Base-by-base conservation (phyloP, 495 filamentous ascomycete species). In the Aspergillus saccharolyticus region DNA sequence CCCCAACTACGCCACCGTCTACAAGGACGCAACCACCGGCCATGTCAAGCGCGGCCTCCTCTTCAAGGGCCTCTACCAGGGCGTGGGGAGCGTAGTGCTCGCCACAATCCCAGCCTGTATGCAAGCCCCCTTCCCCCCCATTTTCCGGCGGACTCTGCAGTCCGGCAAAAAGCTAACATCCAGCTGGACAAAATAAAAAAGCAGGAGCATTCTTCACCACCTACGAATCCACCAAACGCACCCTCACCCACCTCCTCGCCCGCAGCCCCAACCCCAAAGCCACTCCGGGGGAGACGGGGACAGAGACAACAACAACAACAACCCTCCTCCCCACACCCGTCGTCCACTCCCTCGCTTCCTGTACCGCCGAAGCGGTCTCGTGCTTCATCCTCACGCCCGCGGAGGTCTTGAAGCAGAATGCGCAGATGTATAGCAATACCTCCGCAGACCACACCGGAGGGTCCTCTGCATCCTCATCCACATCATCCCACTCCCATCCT, bases 341-440 rank as follows among this genome's bases (percentile, higher is more conserved):
- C 12, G 78, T 88, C 52, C 85, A 95, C 63, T 78, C 84, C 44
- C 65, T 83, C 30, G 86, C 91, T 22, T 94, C 90, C 15, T 85
- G 83, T 5, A 69, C 80, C 21, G 91, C 83, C 0, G 91, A 96
- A 66, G 79, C 89, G 54, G 88, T 90, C 3, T 90, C 89, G 5
- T 96, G 92, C 66, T 73, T 86, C 24, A 87, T 97, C 51, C 80
- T 96, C 43, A 93, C 91, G 0, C 92, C 92, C 0, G 88, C 91
- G 42, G 91, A 97, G 68, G 89, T 96, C 9, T 77, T 96, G 42
- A 97, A 97, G 73, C 91, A 96, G 62, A 96, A 96, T 70, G 89
- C 91, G 2, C 92, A 97, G 69, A 86, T 95, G 64, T 55, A 79
- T 7, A 63, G 59, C 16, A 55, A 46, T 21, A 44, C 39, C 21